Evolutionary conservation across 495 filamentous ascomycete genomes (phyloP), one percentile per base, ranked within the genome.

Genomic region (Cryomyces minteri): DNA sequence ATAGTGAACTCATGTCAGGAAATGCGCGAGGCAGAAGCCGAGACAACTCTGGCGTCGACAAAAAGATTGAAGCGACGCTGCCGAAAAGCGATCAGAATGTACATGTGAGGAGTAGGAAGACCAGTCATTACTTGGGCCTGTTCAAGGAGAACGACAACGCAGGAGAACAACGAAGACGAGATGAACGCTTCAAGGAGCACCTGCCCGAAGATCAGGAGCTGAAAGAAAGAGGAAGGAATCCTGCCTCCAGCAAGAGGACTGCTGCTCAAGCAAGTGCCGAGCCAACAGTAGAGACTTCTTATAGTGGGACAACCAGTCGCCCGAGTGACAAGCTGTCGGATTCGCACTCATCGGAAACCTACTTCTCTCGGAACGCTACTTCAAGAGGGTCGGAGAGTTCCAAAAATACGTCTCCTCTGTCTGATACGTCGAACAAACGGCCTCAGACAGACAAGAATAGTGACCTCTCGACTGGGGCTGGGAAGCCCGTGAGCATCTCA

Each of bases 91-190:
- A 94, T 55, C 79, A 49, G 18, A 31, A 72, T 30, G 53, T 63
- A n/a, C 61, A 64, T n/a, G 75, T 75, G 43, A 77, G 90, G 49
- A 94, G 87, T 62, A 77, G 90, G 48, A 98, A 98, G 64, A 80
- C 88, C 40, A 94, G 85, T 58, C 88, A 98, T 59, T 84, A 82
- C 54, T 62, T 98, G 40, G 76, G 90, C 4, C 71, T 95, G 43
- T 98, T 98, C 69, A 90, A 85, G 58, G 85, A 94, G 55, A 90
- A 87, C 48, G 80, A 84, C 28, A 64, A 64, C 8, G 69, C 65
- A 9, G 62, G 70, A 14, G 72, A 73, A 39, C 59, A 51, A 25
- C 56, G 47, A 50, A 62, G 54, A 48, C 45, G 46, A 41, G 53
- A 47, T 47, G 58, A 44, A 32, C 32, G 4, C 40, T 39, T 6